A percentile compares a stretch with the other conserved stretches of the same genome.
phyloP scores from a whole-genome alignment of 345 rosid genomes.

The Anastatica hierochuntica region DNA sequence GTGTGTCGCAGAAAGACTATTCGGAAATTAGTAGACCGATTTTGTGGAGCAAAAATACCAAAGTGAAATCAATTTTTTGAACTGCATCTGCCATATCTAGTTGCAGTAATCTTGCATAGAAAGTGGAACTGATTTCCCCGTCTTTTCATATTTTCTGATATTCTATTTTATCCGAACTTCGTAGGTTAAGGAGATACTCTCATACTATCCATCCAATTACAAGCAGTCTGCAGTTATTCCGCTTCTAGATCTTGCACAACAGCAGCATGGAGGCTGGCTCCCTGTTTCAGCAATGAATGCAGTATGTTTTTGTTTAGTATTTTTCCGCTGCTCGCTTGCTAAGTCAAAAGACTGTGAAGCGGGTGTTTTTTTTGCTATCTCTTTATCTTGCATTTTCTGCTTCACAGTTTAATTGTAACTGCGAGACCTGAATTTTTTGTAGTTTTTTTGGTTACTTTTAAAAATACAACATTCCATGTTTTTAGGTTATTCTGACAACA shows the following conservation, averaged over 20 bases:
- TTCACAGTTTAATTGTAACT: neutral
- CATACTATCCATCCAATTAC: conserved; percentile 95
- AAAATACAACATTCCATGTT: neutral
- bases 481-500: neutral
- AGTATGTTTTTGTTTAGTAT: conserved; percentile 26
- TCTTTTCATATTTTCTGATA: neutral
- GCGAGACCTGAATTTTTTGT: neutral
- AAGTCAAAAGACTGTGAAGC: neutral
- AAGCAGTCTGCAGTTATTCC: conserved; percentile 98
- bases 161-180: neutral
- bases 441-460: neutral
- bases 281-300: conserved; percentile 99
- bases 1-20: neutral
- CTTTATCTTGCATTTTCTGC: neutral
- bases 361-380: neutral
- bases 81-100: neutral
- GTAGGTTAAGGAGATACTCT: conserved; percentile 83
- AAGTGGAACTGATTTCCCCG: neutral
- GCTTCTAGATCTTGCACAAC: conserved; percentile 95
- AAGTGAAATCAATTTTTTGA: no score
- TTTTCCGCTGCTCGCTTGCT: neutral
- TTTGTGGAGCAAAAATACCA: neutral
- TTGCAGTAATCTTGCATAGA: neutral
- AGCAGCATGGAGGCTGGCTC: conserved; percentile 99
- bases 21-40: neutral